Evolutionary conservation across 2,329 filamentous ascomycete species (phyloP), one percentile per base, ranked within the genome.

Genomic region (Verruconis gallopava): DNA sequence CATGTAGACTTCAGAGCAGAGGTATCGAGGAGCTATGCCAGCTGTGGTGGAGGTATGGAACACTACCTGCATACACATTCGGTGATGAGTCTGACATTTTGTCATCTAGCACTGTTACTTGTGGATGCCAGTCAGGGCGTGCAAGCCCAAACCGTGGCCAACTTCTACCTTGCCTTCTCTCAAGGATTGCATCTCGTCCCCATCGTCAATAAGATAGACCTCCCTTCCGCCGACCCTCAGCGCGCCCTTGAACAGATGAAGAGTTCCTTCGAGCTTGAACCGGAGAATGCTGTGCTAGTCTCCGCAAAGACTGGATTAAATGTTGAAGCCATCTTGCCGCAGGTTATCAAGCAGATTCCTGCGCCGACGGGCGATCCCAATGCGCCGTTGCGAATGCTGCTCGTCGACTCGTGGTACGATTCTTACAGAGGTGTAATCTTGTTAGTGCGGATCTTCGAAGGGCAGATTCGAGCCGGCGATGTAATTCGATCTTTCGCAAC

Each of bases 401-500:
- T 98, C 12, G 86, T 98, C 20, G 91, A 98, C 62, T 95, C 88
- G 17, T 98, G 91, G 91, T 98, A 98, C 58, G 88, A 94, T 55
- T 88, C 81, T 46, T 98, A 95, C 61, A 82, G 86, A 50, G 91
- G 91, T 11, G 91, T 98, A 25, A 81, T 96, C 41, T 71, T 95
- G 40, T 71, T 98, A 4, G 86, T 98, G 11, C 73, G 91, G 9
- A 69, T 98, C 14, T 98, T 98, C 53, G 86, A 96, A 49, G 91
- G 91, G 9, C 74, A 76, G 40, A 71, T 98, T 48, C 76, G 72
- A 44, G 77, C 88, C 0, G 91, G 91, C 3, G 86, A 96, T 55
- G 77, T 81, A 30, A 66, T 98, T n/a, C 66, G 84, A 3, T 95
- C 88, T 1, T 81, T 95, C 52, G 89, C 81, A 1, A 98, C 91